phyloP scores from a whole-genome alignment of 2,329 filamentous ascomycete genomes.

The Sarocladium kiliense region DNA sequence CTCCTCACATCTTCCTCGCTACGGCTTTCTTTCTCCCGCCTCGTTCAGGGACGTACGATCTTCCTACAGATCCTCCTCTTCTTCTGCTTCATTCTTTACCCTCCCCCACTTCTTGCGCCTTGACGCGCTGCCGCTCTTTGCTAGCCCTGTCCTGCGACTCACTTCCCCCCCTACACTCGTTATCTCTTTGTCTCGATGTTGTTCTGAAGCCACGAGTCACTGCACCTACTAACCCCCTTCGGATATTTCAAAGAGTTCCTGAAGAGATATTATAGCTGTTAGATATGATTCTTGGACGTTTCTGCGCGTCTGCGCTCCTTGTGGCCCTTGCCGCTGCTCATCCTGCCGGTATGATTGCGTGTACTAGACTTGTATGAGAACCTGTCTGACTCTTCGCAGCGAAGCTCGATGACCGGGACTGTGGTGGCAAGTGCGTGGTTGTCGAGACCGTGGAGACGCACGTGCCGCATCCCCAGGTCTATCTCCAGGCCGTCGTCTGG shows the following conservation, averaged over 20 bases:
- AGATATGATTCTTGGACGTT: conserved; percentile 9
- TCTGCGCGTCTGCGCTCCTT: conserved; percentile 9
- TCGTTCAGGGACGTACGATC: neutral
- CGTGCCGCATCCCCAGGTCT: neutral
- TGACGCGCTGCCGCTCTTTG: neutral
- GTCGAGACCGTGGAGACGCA: neutral
- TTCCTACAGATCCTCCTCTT: conserved; percentile 4
- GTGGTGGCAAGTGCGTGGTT: neutral
- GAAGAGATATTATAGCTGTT: neutral
- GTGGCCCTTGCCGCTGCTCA: neutral
- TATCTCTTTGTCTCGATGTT: neutral
- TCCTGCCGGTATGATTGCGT: neutral
- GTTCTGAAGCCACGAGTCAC: neutral
- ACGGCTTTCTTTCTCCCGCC: neutral
- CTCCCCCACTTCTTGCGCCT: neutral
- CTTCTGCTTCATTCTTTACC: conserved; percentile 8
- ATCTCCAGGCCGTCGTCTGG: conserved; percentile 5
- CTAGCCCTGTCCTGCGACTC: neutral
- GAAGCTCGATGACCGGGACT: conserved; percentile 2
- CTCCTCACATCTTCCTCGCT: neutral
- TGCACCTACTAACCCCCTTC: neutral
- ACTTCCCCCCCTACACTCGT: neutral
- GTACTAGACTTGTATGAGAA: neutral
- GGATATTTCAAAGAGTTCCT: neutral
- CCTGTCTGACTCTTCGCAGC: neutral